Evolutionary conservation across 768 basidiomycete genomes (phyloP).

Genomic region (Lactifluus pinguis): DNA sequence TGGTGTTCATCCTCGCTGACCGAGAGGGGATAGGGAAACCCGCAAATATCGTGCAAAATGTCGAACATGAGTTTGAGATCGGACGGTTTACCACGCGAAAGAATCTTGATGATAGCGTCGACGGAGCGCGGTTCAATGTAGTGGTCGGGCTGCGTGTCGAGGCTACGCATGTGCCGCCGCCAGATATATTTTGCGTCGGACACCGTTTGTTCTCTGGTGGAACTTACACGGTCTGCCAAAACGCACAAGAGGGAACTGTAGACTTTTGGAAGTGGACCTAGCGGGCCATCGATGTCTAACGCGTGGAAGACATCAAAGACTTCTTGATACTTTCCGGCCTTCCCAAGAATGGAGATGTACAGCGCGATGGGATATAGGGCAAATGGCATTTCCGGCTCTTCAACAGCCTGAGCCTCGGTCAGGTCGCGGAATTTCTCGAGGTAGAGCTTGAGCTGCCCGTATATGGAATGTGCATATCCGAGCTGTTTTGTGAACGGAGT

Average conservation of each 20-base stretch:
- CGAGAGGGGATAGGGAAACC: conserved; percentile 35
- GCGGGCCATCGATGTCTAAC: conserved; percentile 52
- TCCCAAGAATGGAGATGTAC: conserved; percentile 63
- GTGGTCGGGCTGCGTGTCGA: conserved; percentile 38
- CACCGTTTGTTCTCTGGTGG: conserved; percentile 18
- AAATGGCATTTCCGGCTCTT: conserved; percentile 21
- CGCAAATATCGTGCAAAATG: conserved; percentile 53
- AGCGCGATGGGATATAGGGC: conserved; percentile 35
- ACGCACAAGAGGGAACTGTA: conserved; percentile 62
- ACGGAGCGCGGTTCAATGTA: conserved; percentile 47
- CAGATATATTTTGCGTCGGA: conserved; percentile 65
- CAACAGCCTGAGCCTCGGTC: conserved; percentile 32
- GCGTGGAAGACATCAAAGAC: conserved; percentile 71
- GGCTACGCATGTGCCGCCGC: conserved; percentile 50
- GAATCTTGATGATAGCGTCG: conserved; percentile 41
- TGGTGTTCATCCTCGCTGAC: conserved; percentile 28
- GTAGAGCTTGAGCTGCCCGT: conserved; percentile 46
- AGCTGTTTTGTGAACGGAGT: conserved; percentile 48
- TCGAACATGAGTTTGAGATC: conserved; percentile 64
- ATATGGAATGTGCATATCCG: conserved; percentile 48
- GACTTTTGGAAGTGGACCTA: conserved; percentile 50
- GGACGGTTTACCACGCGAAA: conserved; percentile 44
- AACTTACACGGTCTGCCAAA: conserved; percentile 26
- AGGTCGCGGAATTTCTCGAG: conserved; percentile 40
- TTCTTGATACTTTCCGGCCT: conserved; percentile 48